phyloP scores from a whole-genome alignment of 2,329 filamentous ascomycete genomes.

The Colletotrichum cuscutae region DNA sequence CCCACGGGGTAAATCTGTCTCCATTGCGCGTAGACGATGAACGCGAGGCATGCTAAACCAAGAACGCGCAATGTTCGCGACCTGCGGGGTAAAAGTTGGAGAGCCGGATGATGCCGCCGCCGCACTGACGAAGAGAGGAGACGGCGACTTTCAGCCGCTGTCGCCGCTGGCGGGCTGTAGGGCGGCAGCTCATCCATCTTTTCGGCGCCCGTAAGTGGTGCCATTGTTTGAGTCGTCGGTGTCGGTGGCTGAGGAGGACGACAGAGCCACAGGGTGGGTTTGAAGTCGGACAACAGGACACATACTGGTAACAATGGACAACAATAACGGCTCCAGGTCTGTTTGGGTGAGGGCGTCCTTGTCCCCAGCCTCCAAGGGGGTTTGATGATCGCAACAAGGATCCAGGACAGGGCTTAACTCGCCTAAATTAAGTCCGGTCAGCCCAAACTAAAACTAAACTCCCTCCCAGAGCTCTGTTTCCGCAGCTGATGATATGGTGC shows the following conservation, averaged over 20 bases:
- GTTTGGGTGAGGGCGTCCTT: neutral
- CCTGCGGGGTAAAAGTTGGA: constrained; percentile 24
- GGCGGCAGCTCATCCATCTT: constrained; percentile 57
- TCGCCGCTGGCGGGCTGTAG: constrained; percentile 48
- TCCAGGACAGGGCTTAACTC: neutral
- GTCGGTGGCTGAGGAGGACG: too few species aligned
- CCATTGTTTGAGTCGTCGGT: neutral
- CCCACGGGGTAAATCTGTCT: constrained; percentile 45
- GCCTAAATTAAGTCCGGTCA: neutral
- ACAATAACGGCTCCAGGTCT: too few species aligned
- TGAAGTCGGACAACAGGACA: neutral
- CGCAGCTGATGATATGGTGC: neutral
- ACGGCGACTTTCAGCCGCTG: constrained; percentile 21
- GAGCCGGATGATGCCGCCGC: neutral
- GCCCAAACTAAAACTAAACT: neutral
- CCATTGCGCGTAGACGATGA: constrained; percentile 62
- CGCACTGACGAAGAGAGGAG: neutral
- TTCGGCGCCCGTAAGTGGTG: neutral
- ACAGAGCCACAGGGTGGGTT: neutral
- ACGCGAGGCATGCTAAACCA: constrained; percentile 56
- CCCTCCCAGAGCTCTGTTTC: neutral
- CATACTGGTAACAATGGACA: neutral
- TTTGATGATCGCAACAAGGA: neutral
- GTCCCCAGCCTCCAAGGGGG: neutral
- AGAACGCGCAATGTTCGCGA: constrained; percentile 40